Percentiles rank a stretch among this genome's conserved stretches.
These are phyloP conservation scores for Chaetomium tenue DNA, from an alignment of 495 filamentous ascomycete species.

Conservation along the genomic window DNA sequence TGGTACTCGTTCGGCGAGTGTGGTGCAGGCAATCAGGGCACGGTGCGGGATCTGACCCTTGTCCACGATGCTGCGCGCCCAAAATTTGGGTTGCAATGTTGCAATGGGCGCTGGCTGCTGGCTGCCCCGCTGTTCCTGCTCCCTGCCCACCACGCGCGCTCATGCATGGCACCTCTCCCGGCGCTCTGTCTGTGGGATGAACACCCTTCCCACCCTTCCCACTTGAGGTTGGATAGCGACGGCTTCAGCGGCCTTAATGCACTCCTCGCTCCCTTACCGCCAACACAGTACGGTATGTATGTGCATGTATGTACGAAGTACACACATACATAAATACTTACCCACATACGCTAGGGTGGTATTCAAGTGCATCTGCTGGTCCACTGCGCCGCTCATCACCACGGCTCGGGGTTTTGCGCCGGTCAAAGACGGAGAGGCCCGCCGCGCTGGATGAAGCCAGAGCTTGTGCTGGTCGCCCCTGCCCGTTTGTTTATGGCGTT, in stretches of 20 bases:
- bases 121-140: background rate
- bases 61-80: slow-evolving; percentile 1
- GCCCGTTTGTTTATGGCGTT: slow-evolving; percentile 3
- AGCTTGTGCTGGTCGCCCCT: background rate
- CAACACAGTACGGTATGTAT: too few species aligned
- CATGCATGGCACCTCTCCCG: slow-evolving; percentile 13
- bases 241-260: background rate
- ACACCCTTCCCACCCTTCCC: background rate
- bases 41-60: slow-evolving; percentile 15
- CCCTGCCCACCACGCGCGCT: slow-evolving; percentile 15
- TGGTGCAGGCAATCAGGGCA: slow-evolving; percentile 14
- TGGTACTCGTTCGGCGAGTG: slow-evolving; percentile 2
- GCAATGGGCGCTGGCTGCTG: background rate
- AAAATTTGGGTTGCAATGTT: background rate
- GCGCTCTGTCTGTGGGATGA: slow-evolving; percentile 1
- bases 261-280: too few species aligned
- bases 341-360: too few species aligned
- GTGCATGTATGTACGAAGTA: too few species aligned
- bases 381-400: too few species aligned
- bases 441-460: background rate
- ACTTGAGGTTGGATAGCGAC: background rate
- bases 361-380: too few species aligned
- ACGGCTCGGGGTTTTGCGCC: background rate
- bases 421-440: background rate
- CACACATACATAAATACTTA: too few species aligned